These are phyloP conservation scores for Trichoderma hamatum DNA, from an alignment of 2,329 filamentous ascomycete species.

Conservation along the genomic window DNA sequence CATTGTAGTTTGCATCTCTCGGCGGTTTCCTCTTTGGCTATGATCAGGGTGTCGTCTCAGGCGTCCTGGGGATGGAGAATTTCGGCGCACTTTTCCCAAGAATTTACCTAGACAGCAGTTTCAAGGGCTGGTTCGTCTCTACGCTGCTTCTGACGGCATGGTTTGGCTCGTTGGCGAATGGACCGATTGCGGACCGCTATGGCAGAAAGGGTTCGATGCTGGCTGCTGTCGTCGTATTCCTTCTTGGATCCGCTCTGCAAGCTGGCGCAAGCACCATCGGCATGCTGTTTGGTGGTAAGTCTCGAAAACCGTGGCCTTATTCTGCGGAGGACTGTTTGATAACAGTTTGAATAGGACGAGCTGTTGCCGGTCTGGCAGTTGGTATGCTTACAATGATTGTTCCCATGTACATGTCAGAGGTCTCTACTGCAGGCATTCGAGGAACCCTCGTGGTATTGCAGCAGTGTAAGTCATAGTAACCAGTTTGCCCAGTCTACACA, in stretches of 20 bases:
- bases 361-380: conserved; percentile 49
- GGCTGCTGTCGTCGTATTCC: conserved; percentile 41
- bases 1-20: conserved; percentile 39
- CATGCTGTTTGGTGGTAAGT: conserved; percentile 45
- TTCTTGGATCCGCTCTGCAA: conserved; percentile 50
- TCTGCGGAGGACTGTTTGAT: not conserved
- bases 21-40: conserved; percentile 53
- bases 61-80: conserved; percentile 51
- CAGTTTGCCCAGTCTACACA: conserved; percentile 9
- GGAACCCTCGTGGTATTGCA: conserved; percentile 52
- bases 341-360: conserved; percentile 39
- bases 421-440: conserved; percentile 52
- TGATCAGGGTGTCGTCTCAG: conserved; percentile 53
- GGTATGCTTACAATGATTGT: conserved; percentile 46
- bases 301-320: not conserved
- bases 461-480: conserved; percentile 32
- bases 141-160: conserved; percentile 52
- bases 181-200: conserved; percentile 43
- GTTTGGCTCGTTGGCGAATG: conserved; percentile 51
- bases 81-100: conserved; percentile 41
- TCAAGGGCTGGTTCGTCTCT: conserved; percentile 58
- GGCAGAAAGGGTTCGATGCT: conserved; percentile 43
- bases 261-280: conserved; percentile 45
- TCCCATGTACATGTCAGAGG: conserved; percentile 52
- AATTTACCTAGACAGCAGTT: conserved; percentile 48